Conservation (phyloP, 495 filamentous ascomycete genomes). For the Talaromyces borbonicus region DNA sequence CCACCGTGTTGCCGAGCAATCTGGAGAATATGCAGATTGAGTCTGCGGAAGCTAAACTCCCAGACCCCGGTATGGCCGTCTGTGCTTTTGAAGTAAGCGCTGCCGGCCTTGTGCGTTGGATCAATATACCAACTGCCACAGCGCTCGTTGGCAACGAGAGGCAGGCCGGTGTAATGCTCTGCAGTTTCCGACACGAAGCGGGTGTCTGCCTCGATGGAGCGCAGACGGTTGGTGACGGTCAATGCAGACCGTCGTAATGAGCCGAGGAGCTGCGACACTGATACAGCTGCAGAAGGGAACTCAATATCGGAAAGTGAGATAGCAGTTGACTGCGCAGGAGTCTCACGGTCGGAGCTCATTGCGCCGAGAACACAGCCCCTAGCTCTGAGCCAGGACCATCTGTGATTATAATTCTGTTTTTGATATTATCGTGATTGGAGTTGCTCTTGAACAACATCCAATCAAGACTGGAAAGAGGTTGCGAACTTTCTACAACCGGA, state of each 20-base stretch:
- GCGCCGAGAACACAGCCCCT: too few species aligned
- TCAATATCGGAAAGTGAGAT: slow-evolving; percentile 31
- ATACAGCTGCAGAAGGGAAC: slow-evolving; percentile 36
- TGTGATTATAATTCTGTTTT: too few species aligned
- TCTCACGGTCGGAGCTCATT: slow-evolving; percentile 4
- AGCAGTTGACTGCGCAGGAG: slow-evolving; percentile 17
- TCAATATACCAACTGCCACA: slow-evolving; percentile 95
- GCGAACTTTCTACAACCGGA: too few species aligned
- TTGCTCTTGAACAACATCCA: too few species aligned
- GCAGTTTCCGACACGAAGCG: slow-evolving; percentile 51
- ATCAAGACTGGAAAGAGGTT: too few species aligned
- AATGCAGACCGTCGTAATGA: slow-evolving; percentile 63
- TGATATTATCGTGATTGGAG: too few species aligned
- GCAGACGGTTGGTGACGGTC: slow-evolving; percentile 68
- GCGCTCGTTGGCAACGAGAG: slow-evolving; percentile 84
- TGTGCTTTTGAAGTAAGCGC: slow-evolving; percentile 94
- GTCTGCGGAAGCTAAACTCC: slow-evolving; percentile 72
- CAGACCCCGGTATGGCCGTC: slow-evolving; percentile 88
- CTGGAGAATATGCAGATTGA: slow-evolving; percentile 72
- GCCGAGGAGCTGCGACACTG: slow-evolving; percentile 37
- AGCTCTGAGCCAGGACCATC: too few species aligned
- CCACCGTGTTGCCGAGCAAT: slow-evolving; percentile 54
- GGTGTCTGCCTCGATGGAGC: slow-evolving; percentile 60
- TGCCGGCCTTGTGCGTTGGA: slow-evolving; percentile 51
- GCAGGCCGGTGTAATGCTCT: slow-evolving; percentile 43